Evolutionary conservation across 2,329 filamentous ascomycete genomes (phyloP), one percentile per base, ranked within the genome.

Genomic region (Botrytis porri): DNA sequence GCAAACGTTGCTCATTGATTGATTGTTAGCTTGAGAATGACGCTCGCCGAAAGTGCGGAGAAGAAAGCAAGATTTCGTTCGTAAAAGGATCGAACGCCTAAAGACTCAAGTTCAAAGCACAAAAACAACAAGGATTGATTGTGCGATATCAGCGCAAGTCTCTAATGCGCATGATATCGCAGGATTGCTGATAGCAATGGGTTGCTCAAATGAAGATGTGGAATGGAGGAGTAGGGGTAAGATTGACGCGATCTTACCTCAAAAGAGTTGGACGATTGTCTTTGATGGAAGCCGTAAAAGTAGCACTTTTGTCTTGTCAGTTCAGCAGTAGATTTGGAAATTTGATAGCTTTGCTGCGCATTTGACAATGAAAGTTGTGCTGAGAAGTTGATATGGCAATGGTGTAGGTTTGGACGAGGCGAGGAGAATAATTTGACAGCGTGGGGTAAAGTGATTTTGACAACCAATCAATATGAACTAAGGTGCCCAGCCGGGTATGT

Each of bases 231-330:
- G 35, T 22, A 51, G 10, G 39, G 6, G 39, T 57, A n/a, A 41
- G 18, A 57, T 9, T 29, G 35, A 29, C 3, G n/a, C 51, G 65
- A 69, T 57, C 65, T 69, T 39, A 69, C 65, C 65, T 69, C 48
- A 69, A 57, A 32, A n/a, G 35, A 57, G 18, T 18, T 57, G 65
- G 18, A 37, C 48, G 48, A 43, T 54, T 41, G n/a, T 41, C 48
- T 57, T 37, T 57, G 18, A 9, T 57, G 25, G 18, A 32, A 69
- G n/a, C 48, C 18, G 9, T 16, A 43, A 57, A 18, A 57, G 37
- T 16, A 57, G 48, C 48, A 57, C 48, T 32, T 67, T 57, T 10
- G 51, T 69, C n/a, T 57, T 69, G 43, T 69, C 25, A 57, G 22
- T 18, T 32, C 7, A 43, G 51, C 3, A 29, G 60, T n/a, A n/a